A percentile compares a stretch with the other conserved stretches of the same genome.
Evolutionary conservation across 495 filamentous ascomycete genomes (phyloP).

Genomic region (Staphylotrichum longicolle): DNA sequence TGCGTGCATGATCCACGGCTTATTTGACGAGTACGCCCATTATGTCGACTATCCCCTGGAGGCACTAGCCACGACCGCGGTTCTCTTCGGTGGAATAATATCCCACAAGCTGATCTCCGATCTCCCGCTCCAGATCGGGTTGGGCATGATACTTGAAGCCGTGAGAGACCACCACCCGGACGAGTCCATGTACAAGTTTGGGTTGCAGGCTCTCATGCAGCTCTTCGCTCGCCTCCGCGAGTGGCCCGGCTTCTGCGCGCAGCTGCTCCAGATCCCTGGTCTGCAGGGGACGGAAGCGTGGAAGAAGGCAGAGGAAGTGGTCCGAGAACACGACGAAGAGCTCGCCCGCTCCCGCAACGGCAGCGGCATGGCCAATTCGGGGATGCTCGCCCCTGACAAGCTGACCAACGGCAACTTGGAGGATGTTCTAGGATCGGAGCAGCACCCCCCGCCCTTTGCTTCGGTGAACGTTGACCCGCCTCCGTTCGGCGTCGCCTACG

Average conservation of each 20-base stretch:
- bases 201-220: constrained; percentile 91
- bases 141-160: constrained; percentile 95
- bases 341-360: constrained; percentile 47
- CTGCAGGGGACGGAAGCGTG: constrained; percentile 82
- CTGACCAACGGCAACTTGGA: constrained; percentile 67
- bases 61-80: constrained; percentile 89
- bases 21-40: constrained; percentile 96
- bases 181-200: constrained; percentile 95
- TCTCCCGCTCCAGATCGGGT: constrained; percentile 83
- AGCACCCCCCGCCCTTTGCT: constrained; percentile 59
- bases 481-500: constrained; percentile 56
- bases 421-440: constrained; percentile 54
- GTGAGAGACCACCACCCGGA: constrained; percentile 78
- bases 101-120: constrained; percentile 84
- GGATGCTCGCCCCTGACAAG: constrained; percentile 17
- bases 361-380: constrained; percentile 21
- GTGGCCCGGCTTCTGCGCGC: constrained; percentile 86
- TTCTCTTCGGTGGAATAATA: constrained; percentile 96
- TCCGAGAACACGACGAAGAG: constrained; percentile 61
- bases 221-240: constrained; percentile 77
- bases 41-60: constrained; percentile 92
- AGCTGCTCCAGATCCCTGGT: constrained; percentile 73
- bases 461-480: constrained; percentile 73
- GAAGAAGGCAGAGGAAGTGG: constrained; percentile 75
- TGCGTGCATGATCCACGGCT: constrained; percentile 95